phyloP scores from a whole-genome alignment of 1,284 basidiomycete genomes.

The Peniophora sp. region DNA sequence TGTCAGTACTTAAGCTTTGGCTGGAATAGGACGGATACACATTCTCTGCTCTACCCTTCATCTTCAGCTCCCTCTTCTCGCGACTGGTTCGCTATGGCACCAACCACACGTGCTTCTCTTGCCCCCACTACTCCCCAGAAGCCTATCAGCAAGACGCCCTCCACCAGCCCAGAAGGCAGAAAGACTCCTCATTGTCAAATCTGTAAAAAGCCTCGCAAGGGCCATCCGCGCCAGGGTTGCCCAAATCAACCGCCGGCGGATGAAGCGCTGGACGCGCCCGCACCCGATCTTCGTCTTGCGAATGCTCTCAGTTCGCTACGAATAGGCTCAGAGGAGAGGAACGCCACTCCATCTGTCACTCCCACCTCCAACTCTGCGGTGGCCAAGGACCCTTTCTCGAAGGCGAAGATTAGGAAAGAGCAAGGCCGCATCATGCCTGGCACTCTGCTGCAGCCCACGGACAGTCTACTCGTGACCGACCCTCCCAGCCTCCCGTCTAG shows the following conservation, averaged over 20 bases:
- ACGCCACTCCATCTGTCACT: constrained; percentile 1
- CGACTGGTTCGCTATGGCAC: constrained; percentile 4
- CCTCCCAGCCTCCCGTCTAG: constrained; percentile 10
- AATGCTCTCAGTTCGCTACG: constrained; percentile 6
- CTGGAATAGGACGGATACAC: too few relatives aligned
- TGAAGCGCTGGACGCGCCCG: constrained; percentile 1
- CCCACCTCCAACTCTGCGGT: constrained; percentile 9
- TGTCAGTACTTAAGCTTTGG: too few relatives aligned
- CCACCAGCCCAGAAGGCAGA: constrained; percentile 12
- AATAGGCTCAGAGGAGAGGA: constrained; percentile 3
- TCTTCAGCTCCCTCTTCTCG: background rate
- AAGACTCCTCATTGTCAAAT: constrained; percentile 13
- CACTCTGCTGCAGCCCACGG: constrained; percentile 37
- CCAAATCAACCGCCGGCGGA: constrained; percentile 5
- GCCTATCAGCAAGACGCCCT: constrained; percentile 4
- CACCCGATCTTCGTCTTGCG: background rate
- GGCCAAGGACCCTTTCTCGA: constrained; percentile 5
- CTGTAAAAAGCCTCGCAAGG: constrained; percentile 13
- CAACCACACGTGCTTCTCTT: constrained; percentile 7
- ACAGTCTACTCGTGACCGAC: constrained; percentile 20
- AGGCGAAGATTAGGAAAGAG: constrained; percentile 10
- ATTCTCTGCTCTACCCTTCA: background rate
- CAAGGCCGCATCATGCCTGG: constrained; percentile 40
- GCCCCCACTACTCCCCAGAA: constrained; percentile 2
- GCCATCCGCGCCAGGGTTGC: constrained; percentile 15